Base-by-base conservation (phyloP, 768 basidiomycete genomes). In the Kwoniella europaea region DNA sequence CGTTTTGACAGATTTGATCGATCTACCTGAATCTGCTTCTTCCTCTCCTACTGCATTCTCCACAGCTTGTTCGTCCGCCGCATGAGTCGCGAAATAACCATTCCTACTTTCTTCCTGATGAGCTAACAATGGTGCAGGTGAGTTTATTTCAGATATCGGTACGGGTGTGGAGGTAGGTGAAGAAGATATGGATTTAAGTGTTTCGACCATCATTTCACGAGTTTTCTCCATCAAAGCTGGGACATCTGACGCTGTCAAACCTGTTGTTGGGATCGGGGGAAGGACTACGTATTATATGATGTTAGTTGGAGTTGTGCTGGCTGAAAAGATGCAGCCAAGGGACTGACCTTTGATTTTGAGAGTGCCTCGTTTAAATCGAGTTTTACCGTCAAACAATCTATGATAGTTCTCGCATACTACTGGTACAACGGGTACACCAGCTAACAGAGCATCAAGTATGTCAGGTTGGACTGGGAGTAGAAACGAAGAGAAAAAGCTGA, bases 401-500 rank as follows among this genome's bases (percentile, higher is more conserved):
- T 92, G 92, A 82, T 98, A 99, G 83, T 98, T 97, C 85, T 98
- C 92, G 62, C 89, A 89, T 3, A 98, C 90, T 65, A 98, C 88
- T 3, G 96, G 96, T 27, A 92, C 88, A 76, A 99, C 90, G 4
- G 96, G 95, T 58, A 97, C 87, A 41, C 91, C 89, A 18, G 93
- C 90, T 81, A 50, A 6, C 1, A 9, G 35, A 7, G 35, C 35
- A 35, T 24, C 7, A 35, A 35, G 4, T 6, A 35, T 35, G 35
- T 35, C 35, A 35, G 7, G 35, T 24, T 24, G 24, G 24, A 24
- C 24, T 24, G 24, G 24, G 24, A 24, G 24, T 24, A 24, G 24
- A 24, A 24, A 24, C 24, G 24, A 24, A 24, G 24, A 18, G 24
- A 24, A 4, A 50, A 54, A 66, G 15, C 22, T 66, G 42, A 43